Percentiles rank a stretch among this genome's conserved stretches.
Evolutionary conservation across 345 rosid species (phyloP).

Genomic region (Brassica juncea): DNA sequence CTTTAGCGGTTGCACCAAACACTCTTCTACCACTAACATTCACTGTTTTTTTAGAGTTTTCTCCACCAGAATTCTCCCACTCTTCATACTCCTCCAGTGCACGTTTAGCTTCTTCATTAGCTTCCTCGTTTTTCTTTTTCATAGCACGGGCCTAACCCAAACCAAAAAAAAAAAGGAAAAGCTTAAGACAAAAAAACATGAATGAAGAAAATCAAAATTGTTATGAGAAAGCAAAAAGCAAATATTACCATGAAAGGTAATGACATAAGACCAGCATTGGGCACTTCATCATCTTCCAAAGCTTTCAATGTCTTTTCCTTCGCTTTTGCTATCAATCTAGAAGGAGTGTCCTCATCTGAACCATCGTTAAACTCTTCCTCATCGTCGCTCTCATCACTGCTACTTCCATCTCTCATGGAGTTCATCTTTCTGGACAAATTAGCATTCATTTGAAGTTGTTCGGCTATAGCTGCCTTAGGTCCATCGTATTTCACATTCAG

Average conservation of each 20-base stretch:
- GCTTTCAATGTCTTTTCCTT: slow-evolving; percentile 69
- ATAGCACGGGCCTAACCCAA: slow-evolving; percentile 70
- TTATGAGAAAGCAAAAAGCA: slow-evolving; percentile 7
- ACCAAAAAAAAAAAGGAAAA: slow-evolving; percentile 19
- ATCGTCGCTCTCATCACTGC: slow-evolving; percentile 69
- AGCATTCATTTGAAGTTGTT: slow-evolving; percentile 78
- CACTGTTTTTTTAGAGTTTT: slow-evolving; percentile 40
- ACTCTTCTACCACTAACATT: slow-evolving; percentile 70
- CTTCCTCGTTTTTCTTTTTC: slow-evolving; percentile 70
- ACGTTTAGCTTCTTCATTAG: slow-evolving; percentile 71
- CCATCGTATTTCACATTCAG: slow-evolving; percentile 73
- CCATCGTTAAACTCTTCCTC: slow-evolving; percentile 45
- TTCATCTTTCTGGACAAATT: slow-evolving; percentile 84
- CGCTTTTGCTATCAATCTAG: slow-evolving; percentile 63
- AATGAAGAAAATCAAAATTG: neutral
- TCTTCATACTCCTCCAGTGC: slow-evolving; percentile 79
- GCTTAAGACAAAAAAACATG: slow-evolving; percentile 2
- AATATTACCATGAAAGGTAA: slow-evolving; percentile 91
- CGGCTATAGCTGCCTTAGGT: slow-evolving; percentile 76
- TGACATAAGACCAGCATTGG: slow-evolving; percentile 74
- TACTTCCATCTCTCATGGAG: slow-evolving; percentile 66
- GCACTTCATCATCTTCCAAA: slow-evolving; percentile 63
- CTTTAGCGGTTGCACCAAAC: slow-evolving; percentile 61
- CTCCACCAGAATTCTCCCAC: slow-evolving; percentile 53
- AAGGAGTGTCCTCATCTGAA: slow-evolving; percentile 57